Percentiles rank a stretch among this genome's conserved stretches.
Evolutionary conservation across 2,329 filamentous ascomycete genomes (phyloP).

Genomic region (Clarireedia homoeocarpa): DNA sequence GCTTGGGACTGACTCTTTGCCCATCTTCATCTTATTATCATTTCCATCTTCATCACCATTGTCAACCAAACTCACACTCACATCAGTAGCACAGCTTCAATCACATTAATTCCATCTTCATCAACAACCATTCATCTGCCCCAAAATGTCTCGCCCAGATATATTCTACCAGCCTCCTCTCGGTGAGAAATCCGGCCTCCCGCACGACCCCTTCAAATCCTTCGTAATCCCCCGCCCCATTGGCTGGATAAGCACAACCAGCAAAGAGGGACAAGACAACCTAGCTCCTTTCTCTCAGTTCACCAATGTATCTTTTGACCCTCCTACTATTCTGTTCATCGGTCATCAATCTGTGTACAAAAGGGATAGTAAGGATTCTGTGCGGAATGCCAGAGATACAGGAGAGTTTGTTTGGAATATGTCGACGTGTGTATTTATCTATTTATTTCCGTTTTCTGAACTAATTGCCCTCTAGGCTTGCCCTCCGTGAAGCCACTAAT

Average conservation of each 20-base stretch:
- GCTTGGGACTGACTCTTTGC: too few relatives aligned
- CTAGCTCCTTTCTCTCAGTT: slow-evolving; percentile 13
- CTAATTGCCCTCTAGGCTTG: not conserved
- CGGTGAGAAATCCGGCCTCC: slow-evolving; percentile 8
- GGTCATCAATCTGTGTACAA: slow-evolving; percentile 12
- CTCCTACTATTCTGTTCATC: slow-evolving; percentile 13
- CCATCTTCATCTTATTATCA: too few relatives aligned
- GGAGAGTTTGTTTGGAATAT: slow-evolving; percentile 17
- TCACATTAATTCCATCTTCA: not conserved
- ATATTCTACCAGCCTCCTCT: slow-evolving; percentile 10
- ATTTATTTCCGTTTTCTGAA: not conserved
- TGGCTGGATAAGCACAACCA: slow-evolving; percentile 9
- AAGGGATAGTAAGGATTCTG: slow-evolving; percentile 10
- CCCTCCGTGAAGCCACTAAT: not conserved
- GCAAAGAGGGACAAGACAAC: slow-evolving; percentile 10
- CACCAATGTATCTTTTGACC: slow-evolving; percentile 14
- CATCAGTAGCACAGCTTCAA: not conserved
- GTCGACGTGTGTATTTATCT: slow-evolving; percentile 9
- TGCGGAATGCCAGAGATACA: slow-evolving; percentile 13
- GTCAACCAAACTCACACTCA: not conserved
- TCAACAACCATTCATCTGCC: not conserved
- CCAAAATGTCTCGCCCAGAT: slow-evolving; percentile 4
- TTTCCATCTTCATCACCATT: too few relatives aligned
- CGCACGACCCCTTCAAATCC: slow-evolving; percentile 14
- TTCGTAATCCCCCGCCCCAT: slow-evolving; percentile 4